phyloP scores from a whole-genome alignment of 73 alveolate genomes.

The Paramecium octaurelia region DNA sequence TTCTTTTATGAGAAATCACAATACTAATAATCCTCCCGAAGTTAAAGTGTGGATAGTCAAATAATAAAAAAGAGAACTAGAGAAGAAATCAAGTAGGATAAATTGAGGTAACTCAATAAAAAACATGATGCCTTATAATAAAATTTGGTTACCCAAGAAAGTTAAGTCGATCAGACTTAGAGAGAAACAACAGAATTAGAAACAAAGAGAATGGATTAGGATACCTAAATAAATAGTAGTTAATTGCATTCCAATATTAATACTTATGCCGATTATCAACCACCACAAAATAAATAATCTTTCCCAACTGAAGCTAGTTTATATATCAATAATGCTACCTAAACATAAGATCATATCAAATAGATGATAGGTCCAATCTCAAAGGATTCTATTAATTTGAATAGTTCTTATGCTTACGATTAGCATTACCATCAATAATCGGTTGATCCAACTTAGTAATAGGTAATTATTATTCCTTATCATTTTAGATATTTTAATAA shows the following conservation, averaged over 20 bases:
- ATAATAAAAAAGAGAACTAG: not conserved
- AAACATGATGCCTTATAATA: not conserved
- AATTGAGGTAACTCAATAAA: not conserved
- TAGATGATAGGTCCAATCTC: not conserved
- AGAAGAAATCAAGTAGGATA: not conserved
- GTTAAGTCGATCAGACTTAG: not conserved
- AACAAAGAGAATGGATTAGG: not conserved
- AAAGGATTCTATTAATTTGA: not conserved
- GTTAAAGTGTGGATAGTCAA: not conserved
- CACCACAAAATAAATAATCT: not conserved
- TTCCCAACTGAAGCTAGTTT: not conserved
- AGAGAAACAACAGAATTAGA: not conserved
- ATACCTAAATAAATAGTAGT: not conserved
- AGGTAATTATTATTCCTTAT: not conserved
- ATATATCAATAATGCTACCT: not conserved
- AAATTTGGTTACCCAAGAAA: not conserved
- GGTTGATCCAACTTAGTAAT: not conserved
- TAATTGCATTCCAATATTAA: not conserved
- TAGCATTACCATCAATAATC: not conserved
- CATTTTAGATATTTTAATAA: slow-evolving; percentile 6
- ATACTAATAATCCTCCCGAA: not conserved
- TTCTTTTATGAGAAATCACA: not conserved
- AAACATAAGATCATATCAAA: not conserved
- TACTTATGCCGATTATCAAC: not conserved
- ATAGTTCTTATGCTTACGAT: not conserved